Evolutionary conservation across 2,329 filamentous ascomycete species (phyloP).

Genomic region (Teratosphaeria pseudoeucalypti): DNA sequence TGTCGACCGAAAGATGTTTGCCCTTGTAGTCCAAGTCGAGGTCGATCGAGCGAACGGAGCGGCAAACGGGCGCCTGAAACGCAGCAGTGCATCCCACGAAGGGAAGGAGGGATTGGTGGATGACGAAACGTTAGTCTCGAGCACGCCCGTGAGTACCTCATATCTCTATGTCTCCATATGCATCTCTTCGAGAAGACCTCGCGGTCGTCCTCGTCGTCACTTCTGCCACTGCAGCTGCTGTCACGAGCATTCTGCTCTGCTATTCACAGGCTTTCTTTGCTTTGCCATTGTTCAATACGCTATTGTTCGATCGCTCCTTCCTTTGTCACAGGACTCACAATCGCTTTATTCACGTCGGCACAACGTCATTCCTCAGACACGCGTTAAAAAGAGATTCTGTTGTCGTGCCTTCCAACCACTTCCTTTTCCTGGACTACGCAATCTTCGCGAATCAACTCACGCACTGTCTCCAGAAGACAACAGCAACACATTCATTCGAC

Average conservation of each 20-base stretch:
- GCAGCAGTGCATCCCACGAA: background rate
- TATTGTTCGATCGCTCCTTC: conserved; percentile 2
- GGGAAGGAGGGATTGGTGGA: conserved; percentile 1
- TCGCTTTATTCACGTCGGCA: background rate
- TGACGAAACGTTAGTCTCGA: conserved; percentile 1
- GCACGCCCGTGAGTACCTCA: background rate
- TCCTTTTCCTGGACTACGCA: background rate
- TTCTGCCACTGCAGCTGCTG: background rate
- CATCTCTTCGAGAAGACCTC: background rate
- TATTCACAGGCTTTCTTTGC: background rate
- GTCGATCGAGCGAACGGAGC: background rate
- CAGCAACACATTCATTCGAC: background rate
- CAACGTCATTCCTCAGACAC: background rate
- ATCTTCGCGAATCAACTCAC: background rate
- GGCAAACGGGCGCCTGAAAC: background rate
- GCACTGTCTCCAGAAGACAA: background rate
- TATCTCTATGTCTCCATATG: background rate
- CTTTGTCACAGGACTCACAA: background rate
- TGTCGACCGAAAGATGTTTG: background rate
- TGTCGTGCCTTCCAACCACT: background rate
- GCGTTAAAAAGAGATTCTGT: background rate
- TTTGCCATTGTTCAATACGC: conserved; percentile 2
- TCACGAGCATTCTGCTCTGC: conserved; percentile 1
- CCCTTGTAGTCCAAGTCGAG: background rate
- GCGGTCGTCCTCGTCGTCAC: background rate